Conservation (phyloP, 2,329 filamentous ascomycete genomes). For the Alternaria dauci region DNA sequence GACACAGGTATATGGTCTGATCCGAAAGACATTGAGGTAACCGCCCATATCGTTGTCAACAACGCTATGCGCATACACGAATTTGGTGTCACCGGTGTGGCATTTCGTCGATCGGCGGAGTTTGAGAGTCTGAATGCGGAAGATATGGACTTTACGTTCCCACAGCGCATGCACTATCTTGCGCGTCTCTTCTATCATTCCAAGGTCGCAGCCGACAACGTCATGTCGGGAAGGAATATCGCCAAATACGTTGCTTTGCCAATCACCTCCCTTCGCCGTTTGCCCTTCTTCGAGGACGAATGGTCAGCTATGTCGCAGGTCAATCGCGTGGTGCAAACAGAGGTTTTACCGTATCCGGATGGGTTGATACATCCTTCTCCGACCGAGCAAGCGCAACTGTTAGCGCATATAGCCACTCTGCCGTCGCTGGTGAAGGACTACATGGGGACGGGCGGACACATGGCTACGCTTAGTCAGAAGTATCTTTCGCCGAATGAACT, state of each 20-base stretch:
- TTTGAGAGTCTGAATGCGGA: neutral
- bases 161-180: slow-evolving; percentile 10
- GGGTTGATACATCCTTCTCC: slow-evolving; percentile 3
- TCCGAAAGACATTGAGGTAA: neutral
- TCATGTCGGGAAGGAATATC: slow-evolving; percentile 4
- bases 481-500: neutral
- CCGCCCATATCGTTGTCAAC: slow-evolving; percentile 1
- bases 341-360: neutral
- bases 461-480: neutral
- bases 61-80: slow-evolving; percentile 1
- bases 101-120: neutral
- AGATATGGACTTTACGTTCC: slow-evolving; percentile 9
- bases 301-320: neutral
- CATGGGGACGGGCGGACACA: neutral
- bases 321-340: neutral
- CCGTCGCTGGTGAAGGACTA: neutral
- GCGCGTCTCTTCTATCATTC: slow-evolving; percentile 1
- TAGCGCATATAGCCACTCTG: neutral
- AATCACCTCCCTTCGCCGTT: neutral
- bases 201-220: slow-evolving; percentile 5
- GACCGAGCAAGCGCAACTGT: neutral
- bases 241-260: slow-evolving; percentile 6
- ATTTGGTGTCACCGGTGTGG: neutral
- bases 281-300: neutral
- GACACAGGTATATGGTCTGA: neutral